These are phyloP conservation scores for Leishmania gerbilli DNA, from an alignment of 208 protist genomes.

Conservation along the genomic window DNA sequence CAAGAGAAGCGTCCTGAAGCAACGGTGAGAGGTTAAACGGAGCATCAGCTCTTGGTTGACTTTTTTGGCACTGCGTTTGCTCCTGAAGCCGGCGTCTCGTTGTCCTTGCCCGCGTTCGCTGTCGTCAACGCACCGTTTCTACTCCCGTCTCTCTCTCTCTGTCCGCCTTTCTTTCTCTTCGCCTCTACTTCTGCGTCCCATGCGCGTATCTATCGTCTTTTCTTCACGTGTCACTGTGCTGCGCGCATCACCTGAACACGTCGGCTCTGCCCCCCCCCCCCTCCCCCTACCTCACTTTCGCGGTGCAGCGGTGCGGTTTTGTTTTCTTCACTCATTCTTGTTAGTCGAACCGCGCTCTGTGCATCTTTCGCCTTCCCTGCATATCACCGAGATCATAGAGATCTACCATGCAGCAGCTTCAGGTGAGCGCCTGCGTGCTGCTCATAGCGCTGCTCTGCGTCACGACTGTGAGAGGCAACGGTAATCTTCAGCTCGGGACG, in stretches of 20 bases:
- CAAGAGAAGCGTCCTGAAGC: background rate
- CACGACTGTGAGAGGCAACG: background rate
- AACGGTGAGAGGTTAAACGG: background rate
- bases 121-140: background rate
- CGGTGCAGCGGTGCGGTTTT: background rate
- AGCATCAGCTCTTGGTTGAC: too few relatives aligned
- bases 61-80: too few relatives aligned
- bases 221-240: background rate
- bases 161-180: background rate
- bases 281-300: too few relatives aligned
- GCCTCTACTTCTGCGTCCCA: background rate
- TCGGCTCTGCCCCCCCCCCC: background rate
- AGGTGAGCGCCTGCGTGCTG: background rate
- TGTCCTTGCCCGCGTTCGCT: background rate
- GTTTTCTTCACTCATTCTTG: background rate
- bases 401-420: background rate
- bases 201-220: too few relatives aligned
- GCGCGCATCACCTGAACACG: background rate
- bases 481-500: constrained; percentile 9
- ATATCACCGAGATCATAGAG: background rate
- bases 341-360: background rate
- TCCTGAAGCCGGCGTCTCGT: background rate
- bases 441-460: constrained; percentile 1
- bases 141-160: background rate
- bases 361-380: background rate